phyloP scores from a whole-genome alignment of 2,329 filamentous ascomycete species.

The Ambrosiella beaveri region DNA sequence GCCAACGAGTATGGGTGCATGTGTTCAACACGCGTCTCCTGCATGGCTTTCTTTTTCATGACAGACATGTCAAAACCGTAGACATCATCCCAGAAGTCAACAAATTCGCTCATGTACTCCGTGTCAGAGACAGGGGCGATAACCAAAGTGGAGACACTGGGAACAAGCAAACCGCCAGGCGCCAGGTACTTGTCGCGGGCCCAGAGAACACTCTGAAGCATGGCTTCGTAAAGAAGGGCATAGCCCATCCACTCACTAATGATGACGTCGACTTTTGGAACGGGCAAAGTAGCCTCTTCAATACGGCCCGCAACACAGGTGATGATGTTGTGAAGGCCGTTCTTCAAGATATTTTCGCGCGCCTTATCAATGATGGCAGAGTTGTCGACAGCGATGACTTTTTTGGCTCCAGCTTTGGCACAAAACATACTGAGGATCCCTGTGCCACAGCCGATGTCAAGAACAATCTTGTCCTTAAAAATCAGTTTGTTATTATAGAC shows the following conservation, averaged over 20 bases:
- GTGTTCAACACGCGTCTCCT: slow-evolving; percentile 64
- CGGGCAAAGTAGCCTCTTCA: slow-evolving; percentile 66
- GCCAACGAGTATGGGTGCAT: slow-evolving; percentile 45
- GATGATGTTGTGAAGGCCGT: slow-evolving; percentile 56
- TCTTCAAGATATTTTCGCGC: slow-evolving; percentile 66
- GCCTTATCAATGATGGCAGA: slow-evolving; percentile 80
- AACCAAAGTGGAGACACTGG: slow-evolving; percentile 68
- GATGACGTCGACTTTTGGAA: slow-evolving; percentile 77
- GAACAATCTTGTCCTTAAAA: slow-evolving; percentile 69
- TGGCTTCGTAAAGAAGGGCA: slow-evolving; percentile 80
- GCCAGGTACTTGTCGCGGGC: slow-evolving; percentile 76
- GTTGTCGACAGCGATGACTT: slow-evolving; percentile 83
- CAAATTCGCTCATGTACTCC: slow-evolving; percentile 60
- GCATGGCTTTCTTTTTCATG: slow-evolving; percentile 69
- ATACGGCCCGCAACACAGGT: slow-evolving; percentile 71
- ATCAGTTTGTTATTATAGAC: slow-evolving; percentile 82
- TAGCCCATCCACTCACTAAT: slow-evolving; percentile 99
- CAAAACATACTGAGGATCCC: slow-evolving; percentile 88
- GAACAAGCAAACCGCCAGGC: slow-evolving; percentile 66
- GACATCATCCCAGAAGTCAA: slow-evolving; percentile 77
- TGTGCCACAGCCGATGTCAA: slow-evolving; percentile 79
- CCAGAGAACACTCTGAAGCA: slow-evolving; percentile 83
- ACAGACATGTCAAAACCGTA: slow-evolving; percentile 90
- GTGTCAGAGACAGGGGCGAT: slow-evolving; percentile 64
- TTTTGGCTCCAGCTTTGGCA: slow-evolving; percentile 69